Evolutionary conservation across 2,329 filamentous ascomycete genomes (phyloP).

Genomic region (Harringtonia aguacate): DNA sequence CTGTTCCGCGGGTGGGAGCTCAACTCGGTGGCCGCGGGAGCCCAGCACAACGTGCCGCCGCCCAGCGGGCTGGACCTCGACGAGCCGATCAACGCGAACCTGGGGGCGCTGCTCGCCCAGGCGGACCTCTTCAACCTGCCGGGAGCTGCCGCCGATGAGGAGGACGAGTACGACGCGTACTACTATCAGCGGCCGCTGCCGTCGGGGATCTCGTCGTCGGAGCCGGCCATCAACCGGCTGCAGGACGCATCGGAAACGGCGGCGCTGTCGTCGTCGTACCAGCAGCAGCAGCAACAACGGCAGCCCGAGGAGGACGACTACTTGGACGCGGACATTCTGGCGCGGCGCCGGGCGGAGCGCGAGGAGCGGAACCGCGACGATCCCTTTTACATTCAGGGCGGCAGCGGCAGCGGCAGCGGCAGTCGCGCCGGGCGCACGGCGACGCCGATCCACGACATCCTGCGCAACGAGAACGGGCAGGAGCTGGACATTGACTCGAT

Average conservation of each 20-base stretch:
- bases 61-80: slow-evolving; percentile 70
- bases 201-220: slow-evolving; percentile 37
- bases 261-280: slow-evolving; percentile 3
- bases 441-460: slow-evolving; percentile 70
- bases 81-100: slow-evolving; percentile 66
- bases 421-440: slow-evolving; percentile 47
- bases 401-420: slow-evolving; percentile 22
- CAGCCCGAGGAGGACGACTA: slow-evolving; percentile 49
- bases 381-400: slow-evolving; percentile 72
- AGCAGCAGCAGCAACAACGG: slow-evolving; percentile 30
- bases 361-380: slow-evolving; percentile 80
- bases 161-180: slow-evolving; percentile 52
- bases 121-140: slow-evolving; percentile 30
- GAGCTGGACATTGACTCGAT: slow-evolving; percentile 89
- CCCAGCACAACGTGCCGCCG: slow-evolving; percentile 76
- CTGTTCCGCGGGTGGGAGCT: slow-evolving; percentile 80
- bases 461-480: slow-evolving; percentile 60
- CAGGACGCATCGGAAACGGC: slow-evolving; percentile 20
- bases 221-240: slow-evolving; percentile 45
- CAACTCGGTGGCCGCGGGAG: slow-evolving; percentile 76
- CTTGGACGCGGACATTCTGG: slow-evolving; percentile 62
- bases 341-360: slow-evolving; percentile 65
- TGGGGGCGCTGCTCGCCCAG: slow-evolving; percentile 55
- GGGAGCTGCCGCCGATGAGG: slow-evolving; percentile 27
- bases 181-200: slow-evolving; percentile 47